Evolutionary conservation across 2,329 filamentous ascomycete genomes (phyloP).

Genomic region (Hypoxylon sp.): DNA sequence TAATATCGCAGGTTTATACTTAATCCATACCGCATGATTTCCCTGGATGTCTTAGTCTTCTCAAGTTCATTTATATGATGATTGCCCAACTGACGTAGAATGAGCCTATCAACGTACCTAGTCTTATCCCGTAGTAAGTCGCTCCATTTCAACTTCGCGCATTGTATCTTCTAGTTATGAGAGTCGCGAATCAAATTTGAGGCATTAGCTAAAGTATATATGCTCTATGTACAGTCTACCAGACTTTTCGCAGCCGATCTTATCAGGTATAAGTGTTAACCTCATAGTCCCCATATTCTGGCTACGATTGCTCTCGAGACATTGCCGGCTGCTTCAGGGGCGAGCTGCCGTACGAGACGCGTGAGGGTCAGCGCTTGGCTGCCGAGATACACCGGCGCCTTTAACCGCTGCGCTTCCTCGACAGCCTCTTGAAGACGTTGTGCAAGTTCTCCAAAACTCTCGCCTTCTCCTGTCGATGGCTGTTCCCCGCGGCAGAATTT

Average conservation of each 20-base stretch:
- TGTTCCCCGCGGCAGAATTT: slow-evolving; percentile 52
- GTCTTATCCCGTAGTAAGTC: slow-evolving; percentile 10
- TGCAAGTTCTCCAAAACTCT: slow-evolving; percentile 52
- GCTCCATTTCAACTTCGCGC: not conserved
- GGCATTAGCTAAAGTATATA: not conserved
- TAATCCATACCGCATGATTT: slow-evolving; percentile 27
- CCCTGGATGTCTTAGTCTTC: not conserved
- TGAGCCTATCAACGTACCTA: slow-evolving; percentile 2
- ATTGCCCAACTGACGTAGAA: not conserved
- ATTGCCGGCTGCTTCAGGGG: slow-evolving; percentile 38
- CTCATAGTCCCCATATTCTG: slow-evolving; percentile 50
- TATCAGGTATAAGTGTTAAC: slow-evolving; percentile 14
- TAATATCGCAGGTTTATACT: slow-evolving; percentile 33
- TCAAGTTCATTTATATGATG: slow-evolving; percentile 2
- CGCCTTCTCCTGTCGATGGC: slow-evolving; percentile 34
- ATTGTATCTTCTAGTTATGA: not conserved
- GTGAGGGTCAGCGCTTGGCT: slow-evolving; percentile 59
- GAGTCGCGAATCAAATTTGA: not conserved
- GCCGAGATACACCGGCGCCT: slow-evolving; percentile 60
- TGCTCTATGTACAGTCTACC: slow-evolving; percentile 2
- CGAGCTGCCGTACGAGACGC: slow-evolving; percentile 50
- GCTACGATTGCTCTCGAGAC: slow-evolving; percentile 47
- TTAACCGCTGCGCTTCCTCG: slow-evolving; percentile 61
- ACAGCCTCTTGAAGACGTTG: slow-evolving; percentile 57
- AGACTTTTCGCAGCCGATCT: not conserved